Evolutionary conservation across 2,329 filamentous ascomycete genomes (phyloP), one percentile per base, ranked within the genome.

Genomic region (Epichloe sp.): DNA sequence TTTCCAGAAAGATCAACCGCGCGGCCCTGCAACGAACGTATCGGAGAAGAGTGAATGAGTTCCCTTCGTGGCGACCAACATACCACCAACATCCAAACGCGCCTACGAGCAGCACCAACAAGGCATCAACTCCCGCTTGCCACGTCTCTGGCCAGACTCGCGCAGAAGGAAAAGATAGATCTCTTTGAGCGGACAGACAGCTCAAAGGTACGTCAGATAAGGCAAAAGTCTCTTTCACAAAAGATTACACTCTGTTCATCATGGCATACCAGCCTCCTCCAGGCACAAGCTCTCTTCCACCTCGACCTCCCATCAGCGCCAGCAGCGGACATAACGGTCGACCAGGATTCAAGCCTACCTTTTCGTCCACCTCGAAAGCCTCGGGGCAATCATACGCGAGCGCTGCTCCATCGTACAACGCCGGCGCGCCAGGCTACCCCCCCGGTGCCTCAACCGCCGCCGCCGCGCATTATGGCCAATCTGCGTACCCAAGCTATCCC

Each of bases 201-300:
- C 71, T 74, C 71, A 73, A 76, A 54, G 75, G 75, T 77, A 77
- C 74, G 74, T 69, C 52, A 55, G 56, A 44, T 31, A 47, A 47
- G 34, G 40, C 26, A 44, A 51, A 46, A 46, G 12, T 17, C 34
- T 43, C 46, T 40, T 42, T 36, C 41, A 45, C n/a, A 42, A 31
- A 49, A 49, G 12, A 34, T 36, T 44, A 52, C 59, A 56, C 57
- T 61, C 69, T 75, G 71, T 82, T 82, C 78, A 82, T 82, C 78
- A 91, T 91, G 87, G 84, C 86, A 71, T 88, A 88, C 78, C 84
- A 86, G 71, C 84, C 83, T 65, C 85, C 85, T 85, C 85, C 87
- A 88, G 86, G 86, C 61, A 68, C 71, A 61, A 67, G 57, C 63
- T 68, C 66, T 59, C 83, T 94, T 40, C 88, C 88, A 57, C 82